These are phyloP conservation scores for Juglanconis sp. DNA, from an alignment of 2,329 filamentous ascomycete genomes.

Conservation along the genomic window DNA sequence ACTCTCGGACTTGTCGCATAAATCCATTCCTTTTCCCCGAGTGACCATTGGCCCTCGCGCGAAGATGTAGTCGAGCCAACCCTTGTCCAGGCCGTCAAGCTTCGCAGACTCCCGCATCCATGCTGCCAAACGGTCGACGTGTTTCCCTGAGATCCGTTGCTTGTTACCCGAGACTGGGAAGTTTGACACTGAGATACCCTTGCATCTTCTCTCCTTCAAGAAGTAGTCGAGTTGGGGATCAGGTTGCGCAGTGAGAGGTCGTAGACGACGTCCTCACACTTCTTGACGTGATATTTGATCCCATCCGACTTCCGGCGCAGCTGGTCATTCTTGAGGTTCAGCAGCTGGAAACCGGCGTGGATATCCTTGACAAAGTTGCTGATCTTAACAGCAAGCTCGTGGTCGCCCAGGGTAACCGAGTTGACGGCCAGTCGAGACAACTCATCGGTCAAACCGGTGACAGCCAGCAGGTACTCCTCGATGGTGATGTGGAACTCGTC, in stretches of 20 bases:
- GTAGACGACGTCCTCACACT: conserved; percentile 97
- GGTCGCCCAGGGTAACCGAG: conserved; percentile 87
- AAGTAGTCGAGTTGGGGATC: conserved; percentile 44
- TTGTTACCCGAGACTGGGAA: neutral
- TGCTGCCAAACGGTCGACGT: neutral
- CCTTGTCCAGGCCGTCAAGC: too few species aligned
- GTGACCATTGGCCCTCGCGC: neutral
- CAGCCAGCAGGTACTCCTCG: conserved; percentile 89
- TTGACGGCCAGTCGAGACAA: conserved; percentile 89
- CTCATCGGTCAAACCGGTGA: conserved; percentile 87
- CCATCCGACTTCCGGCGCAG: conserved; percentile 84
- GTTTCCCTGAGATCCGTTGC: neutral
- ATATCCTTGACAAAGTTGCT: conserved; percentile 92
- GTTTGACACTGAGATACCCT: neutral
- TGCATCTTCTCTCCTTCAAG: neutral
- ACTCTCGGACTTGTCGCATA: neutral
- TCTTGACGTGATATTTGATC: conserved; percentile 97
- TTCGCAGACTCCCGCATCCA: neutral
- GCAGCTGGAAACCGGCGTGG: conserved; percentile 91
- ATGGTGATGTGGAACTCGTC: conserved; percentile 95
- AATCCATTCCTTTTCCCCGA: neutral
- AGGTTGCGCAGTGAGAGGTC: conserved; percentile 86
- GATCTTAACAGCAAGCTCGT: conserved; percentile 80
- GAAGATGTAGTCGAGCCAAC: neutral
- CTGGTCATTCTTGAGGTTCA: conserved; percentile 96